Evolutionary conservation across 179 eudicot genomes (phyloP), one percentile per base, ranked within the genome.

Genomic region (Silene vulgaris): DNA sequence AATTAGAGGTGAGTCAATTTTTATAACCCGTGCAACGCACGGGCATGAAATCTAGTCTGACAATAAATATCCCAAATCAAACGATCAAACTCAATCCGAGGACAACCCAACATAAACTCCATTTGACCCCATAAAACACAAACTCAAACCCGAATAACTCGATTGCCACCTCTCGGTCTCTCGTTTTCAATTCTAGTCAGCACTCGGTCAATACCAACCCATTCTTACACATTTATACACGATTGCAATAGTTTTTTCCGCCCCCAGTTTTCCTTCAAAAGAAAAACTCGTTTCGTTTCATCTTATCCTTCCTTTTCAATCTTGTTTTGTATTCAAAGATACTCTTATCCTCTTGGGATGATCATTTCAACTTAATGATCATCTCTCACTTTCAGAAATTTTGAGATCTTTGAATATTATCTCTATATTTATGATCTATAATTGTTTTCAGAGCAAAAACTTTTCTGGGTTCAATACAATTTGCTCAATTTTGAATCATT

Each of bases 371-470:
- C 29, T 4, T 28, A 0, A 52, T 23, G 29, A 59, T 76, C 28
- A 6, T 66, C 3, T 32, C 50, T 61, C 30, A 11, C 23, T 9
- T 73, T 77, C 65, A 65, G 2, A 1, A 1, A 1, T 64, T 57
- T 66, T 52, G n/a, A 73, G 78, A 81, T 77, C 83, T 81, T 23
- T 7, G 32, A 71, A 45, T 40, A 19, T 9, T n/a, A 45, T 21
- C 7, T 23, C 28, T 6, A 57, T 7, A 3, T 72, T 29, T 4
- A 23, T 6, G 60, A 17, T 4, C 29, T 23, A 23, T 1, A 23
- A 23, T 23, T 23, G 26, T 23, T 23, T 23, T 23, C 26, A 23
- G 26, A 23, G 26, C 26, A 72, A 65, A 14, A 8, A 79, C n/a
- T 69, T 37, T 57, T 73, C 4, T 64, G 60, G 77, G 78, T 71